Conservation (phyloP, 2,329 filamentous ascomycete genomes). For the Clonostachys solani region DNA sequence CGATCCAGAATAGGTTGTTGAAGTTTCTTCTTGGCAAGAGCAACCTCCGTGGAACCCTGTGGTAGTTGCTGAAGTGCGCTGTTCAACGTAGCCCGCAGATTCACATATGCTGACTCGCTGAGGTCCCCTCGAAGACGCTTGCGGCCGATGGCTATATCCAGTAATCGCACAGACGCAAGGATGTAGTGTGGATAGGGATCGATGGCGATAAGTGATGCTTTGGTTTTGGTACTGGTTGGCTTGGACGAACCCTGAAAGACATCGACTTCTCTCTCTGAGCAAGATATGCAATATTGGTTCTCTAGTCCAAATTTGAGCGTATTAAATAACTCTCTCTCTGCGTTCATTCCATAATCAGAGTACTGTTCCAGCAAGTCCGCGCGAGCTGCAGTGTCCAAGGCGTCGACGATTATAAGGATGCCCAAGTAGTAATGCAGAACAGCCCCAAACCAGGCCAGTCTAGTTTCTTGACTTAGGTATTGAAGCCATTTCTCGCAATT, state of each 20-base stretch:
- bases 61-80: background rate
- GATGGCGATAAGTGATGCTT: background rate
- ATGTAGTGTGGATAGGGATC: constrained; percentile 1
- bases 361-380: background rate
- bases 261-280: background rate
- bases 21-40: too few relatives aligned
- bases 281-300: constrained; percentile 4
- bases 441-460: constrained; percentile 4
- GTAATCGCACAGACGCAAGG: background rate
- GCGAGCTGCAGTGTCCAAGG: constrained; percentile 1
- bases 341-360: constrained; percentile 2
- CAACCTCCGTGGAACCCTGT: background rate
- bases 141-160: background rate
- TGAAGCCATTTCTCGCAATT: constrained; percentile 5
- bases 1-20: too few relatives aligned
- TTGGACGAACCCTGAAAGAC: too few relatives aligned
- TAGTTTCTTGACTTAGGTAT: constrained; percentile 2
- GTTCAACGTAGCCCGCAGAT: background rate
- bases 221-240: background rate
- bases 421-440: constrained; percentile 6
- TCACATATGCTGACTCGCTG: background rate
- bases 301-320: constrained; percentile 7
- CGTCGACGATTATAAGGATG: constrained; percentile 4
- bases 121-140: background rate
- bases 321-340: constrained; percentile 6